Conservation (phyloP, 1,139 yeast genomes). For the Yamadazyma conglobata region DNA sequence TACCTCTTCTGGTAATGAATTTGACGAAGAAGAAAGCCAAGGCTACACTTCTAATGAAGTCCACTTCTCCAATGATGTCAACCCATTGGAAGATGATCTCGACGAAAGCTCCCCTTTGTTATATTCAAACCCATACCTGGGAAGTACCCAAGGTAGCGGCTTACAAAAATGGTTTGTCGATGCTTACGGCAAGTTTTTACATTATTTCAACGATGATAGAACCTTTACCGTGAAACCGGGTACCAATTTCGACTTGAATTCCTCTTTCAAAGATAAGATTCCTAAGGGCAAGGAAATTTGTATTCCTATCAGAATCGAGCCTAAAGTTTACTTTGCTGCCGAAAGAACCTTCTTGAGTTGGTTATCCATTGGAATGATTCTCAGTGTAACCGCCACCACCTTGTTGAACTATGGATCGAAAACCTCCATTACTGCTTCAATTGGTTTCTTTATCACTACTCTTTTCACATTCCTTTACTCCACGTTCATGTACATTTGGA, state of each 20-base stretch:
- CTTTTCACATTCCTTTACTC: constrained; percentile 70
- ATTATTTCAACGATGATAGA: constrained; percentile 61
- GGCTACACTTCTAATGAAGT: constrained; percentile 37
- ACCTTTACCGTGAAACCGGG: constrained; percentile 76
- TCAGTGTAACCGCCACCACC: constrained; percentile 72
- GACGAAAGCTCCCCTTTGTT: constrained; percentile 42
- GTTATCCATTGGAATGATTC: constrained; percentile 69
- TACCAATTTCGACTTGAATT: constrained; percentile 65
- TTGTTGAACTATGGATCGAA: constrained; percentile 66
- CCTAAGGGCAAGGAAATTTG: constrained; percentile 79
- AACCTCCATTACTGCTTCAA: constrained; percentile 74
- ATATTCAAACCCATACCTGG: constrained; percentile 34
- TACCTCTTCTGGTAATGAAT: constrained; percentile 48
- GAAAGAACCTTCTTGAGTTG: constrained; percentile 78
- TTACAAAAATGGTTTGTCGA: constrained; percentile 29
- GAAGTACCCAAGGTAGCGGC: constrained; percentile 27
- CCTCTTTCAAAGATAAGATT: constrained; percentile 47
- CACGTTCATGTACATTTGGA: constrained; percentile 71
- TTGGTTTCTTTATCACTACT: constrained; percentile 86
- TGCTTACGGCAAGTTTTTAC: constrained; percentile 36
- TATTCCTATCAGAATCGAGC: constrained; percentile 79
- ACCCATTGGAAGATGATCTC: constrained; percentile 48
- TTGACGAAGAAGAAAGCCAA: constrained; percentile 47
- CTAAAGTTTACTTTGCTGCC: constrained; percentile 81
- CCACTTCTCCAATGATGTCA: constrained; percentile 45